These are phyloP conservation scores for Avena insularis DNA, from an alignment of 176 grass and related monocot species.

Conservation along the genomic window DNA sequence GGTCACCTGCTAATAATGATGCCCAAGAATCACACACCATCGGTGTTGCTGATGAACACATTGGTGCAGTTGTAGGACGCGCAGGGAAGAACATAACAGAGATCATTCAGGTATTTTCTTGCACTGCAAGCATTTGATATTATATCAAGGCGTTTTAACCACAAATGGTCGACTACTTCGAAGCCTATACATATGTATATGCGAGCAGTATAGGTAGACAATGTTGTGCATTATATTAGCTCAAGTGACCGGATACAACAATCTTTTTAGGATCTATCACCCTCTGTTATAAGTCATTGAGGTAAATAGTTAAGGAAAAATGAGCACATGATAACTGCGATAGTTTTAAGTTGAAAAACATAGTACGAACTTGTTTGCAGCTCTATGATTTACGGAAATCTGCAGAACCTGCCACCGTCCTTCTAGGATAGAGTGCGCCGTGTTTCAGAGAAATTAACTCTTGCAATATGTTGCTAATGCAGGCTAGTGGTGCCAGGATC, in stretches of 20 bases:
- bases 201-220: neutral
- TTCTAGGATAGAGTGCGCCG: neutral
- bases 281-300: neutral
- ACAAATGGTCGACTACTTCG: neutral
- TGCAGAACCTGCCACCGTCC: too few species aligned
- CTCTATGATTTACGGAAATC: too few species aligned
- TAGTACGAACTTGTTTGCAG: too few species aligned
- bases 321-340: neutral
- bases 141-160: neutral
- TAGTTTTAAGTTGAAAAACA: neutral
- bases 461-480: conserved; percentile 29
- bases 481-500: conserved; percentile 97
- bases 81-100: conserved; percentile 94
- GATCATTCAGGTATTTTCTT: conserved; percentile 79
- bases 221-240: neutral
- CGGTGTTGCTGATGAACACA: conserved; percentile 90
- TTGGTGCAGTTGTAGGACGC: conserved; percentile 95
- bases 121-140: neutral
- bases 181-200: neutral
- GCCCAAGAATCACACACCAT: conserved; percentile 78
- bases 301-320: neutral
- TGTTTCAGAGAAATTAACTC: neutral
- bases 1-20: conserved; percentile 66
- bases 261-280: neutral
- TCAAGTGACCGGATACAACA: neutral